Evolutionary conservation across 441 rosid genomes (phyloP).

Genomic region (Erodium trifolium): DNA sequence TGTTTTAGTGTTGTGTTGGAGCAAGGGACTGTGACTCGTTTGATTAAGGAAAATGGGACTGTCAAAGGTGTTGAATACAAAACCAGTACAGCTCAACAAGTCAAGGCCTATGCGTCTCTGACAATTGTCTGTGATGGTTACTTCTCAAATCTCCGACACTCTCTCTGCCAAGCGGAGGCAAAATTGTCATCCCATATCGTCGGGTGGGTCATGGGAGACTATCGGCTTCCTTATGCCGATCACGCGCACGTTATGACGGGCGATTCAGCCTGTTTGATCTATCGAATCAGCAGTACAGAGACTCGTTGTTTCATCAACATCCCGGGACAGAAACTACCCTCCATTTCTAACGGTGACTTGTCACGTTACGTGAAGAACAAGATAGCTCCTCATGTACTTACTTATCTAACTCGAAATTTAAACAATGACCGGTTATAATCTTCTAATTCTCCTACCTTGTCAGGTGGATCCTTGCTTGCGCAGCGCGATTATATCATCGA

Average conservation of each 20-base stretch:
- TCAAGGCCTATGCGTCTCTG: conserved; percentile 15
- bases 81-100: conserved; percentile 12
- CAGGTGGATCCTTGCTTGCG: conserved; percentile 18
- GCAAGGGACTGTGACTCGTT: conserved; percentile 23
- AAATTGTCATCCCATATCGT: conserved; percentile 20
- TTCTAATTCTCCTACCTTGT: too few species aligned
- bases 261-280: conserved; percentile 19
- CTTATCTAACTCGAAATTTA: not conserved
- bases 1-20: conserved; percentile 16
- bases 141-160: conserved; percentile 12
- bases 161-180: conserved; percentile 13
- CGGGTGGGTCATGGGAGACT: conserved; percentile 22
- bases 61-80: conserved; percentile 24
- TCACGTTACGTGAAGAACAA: conserved; percentile 15
- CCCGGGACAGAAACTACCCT: conserved; percentile 23
- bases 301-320: conserved; percentile 23
- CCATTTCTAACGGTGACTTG: conserved; percentile 23
- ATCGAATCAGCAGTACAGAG: conserved; percentile 20
- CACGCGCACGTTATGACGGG: conserved; percentile 22
- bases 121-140: conserved; percentile 7
- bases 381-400: conserved; percentile 23
- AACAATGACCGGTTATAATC: too few species aligned
- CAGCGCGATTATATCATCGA: conserved; percentile 13
- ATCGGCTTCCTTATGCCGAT: conserved; percentile 18
- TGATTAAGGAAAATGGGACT: conserved; percentile 20